Evolutionary conservation across 2,329 filamentous ascomycete genomes (phyloP), one percentile per base, ranked within the genome.

Genomic region (Monilinia vaccinii-corymbosi): DNA sequence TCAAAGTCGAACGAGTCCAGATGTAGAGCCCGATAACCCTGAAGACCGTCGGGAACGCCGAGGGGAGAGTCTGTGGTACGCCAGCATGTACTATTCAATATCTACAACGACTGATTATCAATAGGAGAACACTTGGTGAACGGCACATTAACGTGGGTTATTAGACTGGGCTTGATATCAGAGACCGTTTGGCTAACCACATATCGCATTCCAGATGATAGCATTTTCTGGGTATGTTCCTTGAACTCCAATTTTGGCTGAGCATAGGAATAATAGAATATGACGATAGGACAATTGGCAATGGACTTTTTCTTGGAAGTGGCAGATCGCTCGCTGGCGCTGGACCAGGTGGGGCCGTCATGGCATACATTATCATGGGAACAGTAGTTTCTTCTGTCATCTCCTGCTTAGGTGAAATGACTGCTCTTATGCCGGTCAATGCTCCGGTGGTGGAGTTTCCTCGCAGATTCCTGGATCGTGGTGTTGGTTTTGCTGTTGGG

Each of bases 361-460:
- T 76, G 32, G 68, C 69, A 40, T 77, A 77, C 59, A 58, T 76
- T 1, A 68, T 78, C 23, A 75, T 76, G 67, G 75, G 75, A 28
- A 75, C 72, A 4, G 72, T 77, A 32, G 74, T 77, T 42, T 75
- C 73, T 2, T 74, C 74, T 1, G 74, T 75, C 3, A 75, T 76
- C 10, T 75, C 74, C 14, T 76, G 74, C 52, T 63, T 78, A 9
- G 75, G 76, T 21, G 71, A 75, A 57, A 74, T 73, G 71, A 73
- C 74, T 3, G 70, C 72, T 45, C 68, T 75, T 58, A 73, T 75
- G 72, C 73, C 74, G 14, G 73, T 75, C 44, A 73, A 74, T 60
- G 71, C 71, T 34, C 71, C 72, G 13, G 72, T 75, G 18, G 73
- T 75, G 68, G 71, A 75, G 55, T 75, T 75, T 58, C 70, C 73